phyloP scores from a whole-genome alignment of 108 stramenopile genomes.

The Nitzschia sp. region DNA sequence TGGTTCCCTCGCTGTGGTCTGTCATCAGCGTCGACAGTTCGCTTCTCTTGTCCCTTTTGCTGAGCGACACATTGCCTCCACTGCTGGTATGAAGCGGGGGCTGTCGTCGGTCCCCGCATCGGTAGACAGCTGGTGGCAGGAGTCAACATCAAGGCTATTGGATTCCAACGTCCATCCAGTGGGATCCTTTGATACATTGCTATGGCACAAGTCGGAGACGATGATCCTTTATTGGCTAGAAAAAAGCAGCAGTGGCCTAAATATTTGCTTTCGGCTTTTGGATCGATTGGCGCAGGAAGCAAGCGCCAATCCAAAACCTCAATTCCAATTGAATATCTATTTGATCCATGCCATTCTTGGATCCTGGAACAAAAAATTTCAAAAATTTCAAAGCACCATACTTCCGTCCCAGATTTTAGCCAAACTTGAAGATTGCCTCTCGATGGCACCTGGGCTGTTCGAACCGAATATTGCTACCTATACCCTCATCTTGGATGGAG shows the following conservation, averaged over 20 bases:
- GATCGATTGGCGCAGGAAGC: conserved; percentile 29
- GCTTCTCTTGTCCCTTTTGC: too few relatives aligned
- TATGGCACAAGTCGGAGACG: conserved; percentile 30
- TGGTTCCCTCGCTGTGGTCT: too few relatives aligned
- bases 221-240: conserved; percentile 25
- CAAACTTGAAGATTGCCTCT: conserved; percentile 7
- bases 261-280: conserved; percentile 13
- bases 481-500: conserved; percentile 35
- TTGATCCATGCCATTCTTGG: conserved; percentile 25
- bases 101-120: background rate
- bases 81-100: too few relatives aligned
- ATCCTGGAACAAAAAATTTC: conserved; percentile 17
- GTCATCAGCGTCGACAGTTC: too few relatives aligned
- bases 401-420: conserved; percentile 24
- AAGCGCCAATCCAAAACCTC: background rate
- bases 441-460: background rate
- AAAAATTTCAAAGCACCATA: background rate
- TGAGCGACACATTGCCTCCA: too few relatives aligned
- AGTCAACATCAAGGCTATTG: conserved; percentile 16
- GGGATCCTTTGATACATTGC: conserved; percentile 21
- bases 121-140: conserved; percentile 11
- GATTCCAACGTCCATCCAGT: background rate
- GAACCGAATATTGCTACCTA: conserved; percentile 37
- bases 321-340: conserved; percentile 17
- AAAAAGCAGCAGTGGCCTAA: background rate